Evolutionary conservation across 2,329 filamentous ascomycete genomes (phyloP), one percentile per base, ranked within the genome.

Genomic region (Aspergillus pseudoglaucus): DNA sequence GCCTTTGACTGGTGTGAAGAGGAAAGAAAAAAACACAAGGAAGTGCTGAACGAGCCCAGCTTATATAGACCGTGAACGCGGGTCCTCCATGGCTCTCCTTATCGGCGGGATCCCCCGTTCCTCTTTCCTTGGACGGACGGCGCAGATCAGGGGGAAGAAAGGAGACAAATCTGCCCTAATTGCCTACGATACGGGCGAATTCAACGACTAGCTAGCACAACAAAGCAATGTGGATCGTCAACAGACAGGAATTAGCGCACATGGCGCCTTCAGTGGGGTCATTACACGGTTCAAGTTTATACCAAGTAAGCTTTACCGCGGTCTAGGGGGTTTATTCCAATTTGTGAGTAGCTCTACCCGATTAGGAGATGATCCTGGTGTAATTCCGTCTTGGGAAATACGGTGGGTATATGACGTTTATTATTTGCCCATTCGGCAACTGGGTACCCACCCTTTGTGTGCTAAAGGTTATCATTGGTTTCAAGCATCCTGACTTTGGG

Each of bases 21-120:
- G 45, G 37, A 27, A 47, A 47, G 35, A 47, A 38, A 23, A 20
- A 40, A 17, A 6, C 6, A 0, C 18, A 15, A 39, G 33, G 33
- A 20, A 17, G 18, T n/a, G 10, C 22, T 10, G 44, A 50, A 45
- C 22, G 8, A 40, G 22, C 22, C 35, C 30, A 18, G 27, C 23
- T 59, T 64, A 59, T 59, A 64, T 64, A 61, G 47, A 49, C 20
- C 9, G 25, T 30, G 25, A 30, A 12, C 25, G 10, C 25, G 25
- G 25, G 25, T 30, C 18, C 35, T 38, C 15, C 15, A 15, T 38
- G 18, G 35, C 25, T 30, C 25, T 38, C 35, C 35, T 18, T 38
- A 38, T 38, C 14, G 35, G n/a, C 35, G n/a, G 35, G 35, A 30
- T 38, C 18, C 35, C 18, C 35, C 35, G 35, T 38, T 38, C 35